Evolutionary conservation across 2,329 filamentous ascomycete genomes (phyloP), one percentile per base, ranked within the genome.

Genomic region (Cytospora chrysosperma): DNA sequence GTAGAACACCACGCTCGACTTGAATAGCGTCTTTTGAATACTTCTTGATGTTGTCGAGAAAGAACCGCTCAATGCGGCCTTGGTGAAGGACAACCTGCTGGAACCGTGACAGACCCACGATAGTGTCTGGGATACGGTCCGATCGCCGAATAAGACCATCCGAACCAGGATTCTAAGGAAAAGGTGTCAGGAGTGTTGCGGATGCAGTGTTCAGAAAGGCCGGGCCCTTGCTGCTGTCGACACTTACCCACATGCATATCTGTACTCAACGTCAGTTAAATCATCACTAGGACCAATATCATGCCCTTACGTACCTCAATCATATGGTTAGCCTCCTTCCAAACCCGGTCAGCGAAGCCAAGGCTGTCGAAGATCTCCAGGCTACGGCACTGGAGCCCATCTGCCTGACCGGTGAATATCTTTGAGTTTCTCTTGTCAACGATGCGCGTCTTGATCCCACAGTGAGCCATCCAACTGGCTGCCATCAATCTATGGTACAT

Each of bases 311-410:
- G 19, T 62, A 88, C 85, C 76, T 89, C 88, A n/a, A 89, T 78
- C 77, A 90, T 84, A 70, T 87, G 86, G 70, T 89, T 89, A 15
- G 84, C 81, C 68, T 91, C 88, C 55, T 86, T 86, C 83, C 85
- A 86, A 1, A 82, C 83, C 5, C 82, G 77, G 67, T 91, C 83
- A 2, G 79, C 86, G 63, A 92, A 84, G 0, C 85, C 88, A 68
- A 92, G 89, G 56, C 84, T 86, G 68, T 92, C 87, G 61, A 92
- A 85, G n/a, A 92, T 89, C 73, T 92, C 87, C 2, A 91, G 77
- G 0, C 86, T 90, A 1, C 88, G 85, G 67, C 82, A 85, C 74
- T 90, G 86, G 10, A 76, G 73, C 10, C 80, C 78, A 63, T 82
- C 78, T 40, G 80, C 78, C 67, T 82, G 78, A 3, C 79, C 78